These are phyloP conservation scores for Cladorrhinum samala DNA, from an alignment of 495 filamentous ascomycete species.

Conservation along the genomic window DNA sequence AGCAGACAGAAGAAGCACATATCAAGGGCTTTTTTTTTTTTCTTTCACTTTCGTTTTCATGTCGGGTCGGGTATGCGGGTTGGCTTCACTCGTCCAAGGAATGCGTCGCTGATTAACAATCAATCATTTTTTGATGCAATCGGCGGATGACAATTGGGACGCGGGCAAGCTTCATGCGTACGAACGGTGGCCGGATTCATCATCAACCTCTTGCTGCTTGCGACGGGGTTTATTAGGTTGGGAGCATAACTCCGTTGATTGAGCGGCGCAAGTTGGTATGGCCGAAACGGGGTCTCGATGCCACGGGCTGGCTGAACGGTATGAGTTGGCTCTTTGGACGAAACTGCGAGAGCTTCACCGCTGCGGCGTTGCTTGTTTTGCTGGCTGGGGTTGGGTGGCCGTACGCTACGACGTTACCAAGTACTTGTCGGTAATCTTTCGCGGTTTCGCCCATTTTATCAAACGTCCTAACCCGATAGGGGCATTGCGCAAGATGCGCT, in stretches of 20 bases:
- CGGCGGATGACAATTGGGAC: not conserved
- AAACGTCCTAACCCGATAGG: not conserved
- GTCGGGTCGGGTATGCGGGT: not conserved
- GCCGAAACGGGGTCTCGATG: conserved; percentile 7
- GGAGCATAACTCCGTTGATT: conserved; percentile 12
- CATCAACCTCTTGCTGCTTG: too few species aligned
- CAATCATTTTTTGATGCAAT: not conserved
- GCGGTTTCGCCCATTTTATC: not conserved
- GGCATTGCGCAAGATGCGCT: not conserved
- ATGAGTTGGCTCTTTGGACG: conserved; percentile 3
- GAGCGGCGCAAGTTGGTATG: not conserved
- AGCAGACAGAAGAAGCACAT: too few species aligned
- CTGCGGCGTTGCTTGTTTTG: conserved; percentile 12
- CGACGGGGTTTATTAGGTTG: conserved; percentile 11
- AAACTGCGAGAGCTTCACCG: conserved; percentile 9
- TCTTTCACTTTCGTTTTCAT: too few species aligned
- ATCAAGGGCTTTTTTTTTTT: too few species aligned
- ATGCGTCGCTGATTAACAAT: conserved; percentile 16
- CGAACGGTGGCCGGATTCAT: conserved; percentile 9
- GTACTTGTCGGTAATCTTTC: conserved; percentile 10
- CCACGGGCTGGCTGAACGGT: not conserved
- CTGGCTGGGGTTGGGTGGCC: too few species aligned
- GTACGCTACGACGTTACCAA: conserved; percentile 9
- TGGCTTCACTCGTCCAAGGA: too few species aligned
- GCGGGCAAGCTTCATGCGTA: too few species aligned